Evolutionary conservation across 2,329 filamentous ascomycete genomes (phyloP).

Genomic region (Fusarium keratoplasticum): DNA sequence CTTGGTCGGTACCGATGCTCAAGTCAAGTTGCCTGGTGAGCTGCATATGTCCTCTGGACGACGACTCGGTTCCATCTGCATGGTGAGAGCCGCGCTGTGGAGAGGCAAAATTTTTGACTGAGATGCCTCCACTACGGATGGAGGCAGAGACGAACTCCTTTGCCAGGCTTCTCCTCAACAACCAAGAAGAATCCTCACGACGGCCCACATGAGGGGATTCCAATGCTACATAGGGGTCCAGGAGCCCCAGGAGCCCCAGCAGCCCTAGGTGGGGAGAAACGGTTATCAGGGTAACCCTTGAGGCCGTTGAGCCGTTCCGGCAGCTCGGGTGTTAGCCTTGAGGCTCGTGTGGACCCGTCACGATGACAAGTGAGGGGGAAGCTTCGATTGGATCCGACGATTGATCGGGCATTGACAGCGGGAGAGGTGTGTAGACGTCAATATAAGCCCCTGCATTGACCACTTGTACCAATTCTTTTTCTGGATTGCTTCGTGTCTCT

Average conservation of each 20-base stretch:
- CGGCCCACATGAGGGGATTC: conserved; percentile 1
- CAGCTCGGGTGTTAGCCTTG: not conserved
- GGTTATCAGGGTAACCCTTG: not conserved
- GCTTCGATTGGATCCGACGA: not conserved
- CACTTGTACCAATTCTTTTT: not conserved
- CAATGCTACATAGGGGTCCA: not conserved
- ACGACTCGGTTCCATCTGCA: conserved; percentile 11
- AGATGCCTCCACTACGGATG: not conserved
- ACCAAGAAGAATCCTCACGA: not conserved
- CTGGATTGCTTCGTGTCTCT: not conserved
- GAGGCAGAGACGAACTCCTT: not conserved
- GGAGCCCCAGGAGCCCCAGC: not conserved
- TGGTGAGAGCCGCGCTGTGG: not conserved
- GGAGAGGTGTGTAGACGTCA: not conserved
- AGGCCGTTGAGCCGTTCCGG: not conserved
- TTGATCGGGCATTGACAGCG: not conserved
- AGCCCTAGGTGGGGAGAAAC: not conserved
- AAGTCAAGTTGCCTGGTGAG: not conserved
- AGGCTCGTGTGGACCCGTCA: not conserved
- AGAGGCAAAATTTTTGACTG: not conserved
- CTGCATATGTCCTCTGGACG: not conserved
- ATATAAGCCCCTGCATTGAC: not conserved
- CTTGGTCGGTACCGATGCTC: not conserved
- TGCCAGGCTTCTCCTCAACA: not conserved
- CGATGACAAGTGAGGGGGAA: not conserved